These are phyloP conservation scores for Lichtheimia ramosa DNA, from an alignment of 371 early-diverging fungal species.

Conservation along the genomic window DNA sequence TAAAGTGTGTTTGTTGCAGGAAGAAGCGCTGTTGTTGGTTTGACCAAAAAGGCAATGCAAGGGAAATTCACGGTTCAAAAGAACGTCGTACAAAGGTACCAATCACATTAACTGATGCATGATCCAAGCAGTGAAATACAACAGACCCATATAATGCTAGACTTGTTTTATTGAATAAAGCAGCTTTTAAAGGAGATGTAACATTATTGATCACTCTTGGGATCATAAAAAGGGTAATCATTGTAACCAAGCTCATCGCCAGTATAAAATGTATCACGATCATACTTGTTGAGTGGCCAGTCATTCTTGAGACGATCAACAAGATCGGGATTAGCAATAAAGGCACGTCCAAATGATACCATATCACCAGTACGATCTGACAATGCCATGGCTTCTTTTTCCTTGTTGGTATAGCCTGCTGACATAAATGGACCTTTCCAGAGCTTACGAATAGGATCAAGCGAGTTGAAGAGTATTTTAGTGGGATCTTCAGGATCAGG, in stretches of 20 bases:
- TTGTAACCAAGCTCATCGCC: slow-evolving; percentile 17
- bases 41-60: too few relatives aligned
- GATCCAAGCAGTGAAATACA: too few relatives aligned
- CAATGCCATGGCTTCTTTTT: slow-evolving; percentile 12
- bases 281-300: slow-evolving; percentile 23
- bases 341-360: slow-evolving; percentile 32
- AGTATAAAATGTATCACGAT: slow-evolving; percentile 26
- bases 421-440: slow-evolving; percentile 33
- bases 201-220: too few relatives aligned
- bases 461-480: slow-evolving; percentile 3
- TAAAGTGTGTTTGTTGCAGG: too few relatives aligned
- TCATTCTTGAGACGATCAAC: slow-evolving; percentile 24
- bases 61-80: too few relatives aligned
- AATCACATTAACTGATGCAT: too few relatives aligned
- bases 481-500: slow-evolving; percentile 1
- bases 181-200: too few relatives aligned
- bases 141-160: too few relatives aligned
- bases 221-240: slow-evolving; percentile 30
- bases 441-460: slow-evolving; percentile 27
- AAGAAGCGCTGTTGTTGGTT: too few relatives aligned
- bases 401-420: slow-evolving; percentile 23
- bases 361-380: slow-evolving; percentile 24
- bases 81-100: too few relatives aligned
- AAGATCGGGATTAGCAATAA: slow-evolving; percentile 43
- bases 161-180: too few relatives aligned